Base-by-base conservation (phyloP, 345 rosid species). In the Lagerstroemia speciosa region DNA sequence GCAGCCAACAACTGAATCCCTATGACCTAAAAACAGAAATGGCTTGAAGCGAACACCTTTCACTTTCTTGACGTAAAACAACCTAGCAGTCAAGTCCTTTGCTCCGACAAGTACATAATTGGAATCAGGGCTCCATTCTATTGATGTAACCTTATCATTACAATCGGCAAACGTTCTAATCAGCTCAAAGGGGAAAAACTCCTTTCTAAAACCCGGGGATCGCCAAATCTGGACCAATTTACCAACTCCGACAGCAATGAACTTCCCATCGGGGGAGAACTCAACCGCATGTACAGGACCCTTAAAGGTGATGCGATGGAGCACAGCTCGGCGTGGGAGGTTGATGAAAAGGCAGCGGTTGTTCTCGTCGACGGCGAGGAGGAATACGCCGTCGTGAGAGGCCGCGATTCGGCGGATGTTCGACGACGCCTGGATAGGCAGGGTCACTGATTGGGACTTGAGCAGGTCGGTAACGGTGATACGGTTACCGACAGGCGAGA, bases 401-500 rank as follows among this genome's bases (percentile, higher is more conserved):
- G 77, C 89, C 7, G 96, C 97, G 38, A 94, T 70, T 67, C 85
- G 92, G 70, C 78, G 74, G 53, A 94, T 84, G 81, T 89, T 88
- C 66, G 92, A 71, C 31, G 99, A 91, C 2, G 90, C 78, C 26
- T 78, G 83, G 58, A 84, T 17, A 3, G 93, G 86, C 26, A 91
- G 85, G 19, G 97, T 91, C 29, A 81, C 26, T 29, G 97, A 80
- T 33, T 88, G 86, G 70, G 93, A 88, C 75, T 88, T 88, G 43
- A 80, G 73, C 60, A 91, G 92, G 88, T 94, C 96, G 30, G 91
- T 94, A 76, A 89, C 81, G 77, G 98, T 83, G 76, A 94, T 83
- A 11, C 99, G 85, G 82, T 94, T 94, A 14, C 97, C 96, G 63
- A 94, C 90, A 1, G 98, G 92, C 48, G 97, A 88, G 50, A 94